Evolutionary conservation across 805 yeast species (phyloP), one percentile per base, ranked within the genome.

Genomic region (Cyberlindnera meyerae): DNA sequence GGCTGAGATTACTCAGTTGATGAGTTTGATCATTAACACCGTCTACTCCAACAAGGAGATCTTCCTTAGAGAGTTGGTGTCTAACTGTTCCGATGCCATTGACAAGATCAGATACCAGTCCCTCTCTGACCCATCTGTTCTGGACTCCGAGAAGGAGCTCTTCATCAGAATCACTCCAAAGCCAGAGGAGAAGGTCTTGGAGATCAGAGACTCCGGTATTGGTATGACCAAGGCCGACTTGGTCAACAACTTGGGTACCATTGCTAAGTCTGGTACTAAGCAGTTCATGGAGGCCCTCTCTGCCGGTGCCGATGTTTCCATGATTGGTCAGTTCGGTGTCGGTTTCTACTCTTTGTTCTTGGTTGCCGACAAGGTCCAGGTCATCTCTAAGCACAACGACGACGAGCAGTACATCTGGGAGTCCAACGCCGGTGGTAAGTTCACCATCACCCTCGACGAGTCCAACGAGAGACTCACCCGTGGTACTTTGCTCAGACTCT

Each of bases 261-360:
- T 93, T 64, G 99, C 99, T 63, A 93, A 93, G 74, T 93, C 99
- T 52, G 99, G 99, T 73, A 93, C 99, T 57, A 93, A 93, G 75
- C 87, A 95, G 55, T 93, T 93, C 70, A 93, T 93, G 98, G 98
- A 93, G 74, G 98, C 98, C 52, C 77, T 94, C 52, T 82, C 95
- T 51, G 97, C 97, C 50, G 98, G 98, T 73, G 98, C 99, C 45
- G 99, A 93, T 68, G 97, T 93, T 47, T 89, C 97, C 49, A 93
- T 93, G 98, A 93, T 93, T 73, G 99, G 99, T 79, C 98, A 93
- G 75, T 93, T 93, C 75, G 99, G 99, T 88, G 98, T 93, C 57
- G 99, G 99, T 81, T 93, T 93, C 90, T 93, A 93, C 82, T 93
- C 99, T 38, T 76, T 90, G 54, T 93, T 93, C 85, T 79, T 93